Conservation (phyloP, 257 asterid genomes). For the Penstemon newberryi region DNA sequence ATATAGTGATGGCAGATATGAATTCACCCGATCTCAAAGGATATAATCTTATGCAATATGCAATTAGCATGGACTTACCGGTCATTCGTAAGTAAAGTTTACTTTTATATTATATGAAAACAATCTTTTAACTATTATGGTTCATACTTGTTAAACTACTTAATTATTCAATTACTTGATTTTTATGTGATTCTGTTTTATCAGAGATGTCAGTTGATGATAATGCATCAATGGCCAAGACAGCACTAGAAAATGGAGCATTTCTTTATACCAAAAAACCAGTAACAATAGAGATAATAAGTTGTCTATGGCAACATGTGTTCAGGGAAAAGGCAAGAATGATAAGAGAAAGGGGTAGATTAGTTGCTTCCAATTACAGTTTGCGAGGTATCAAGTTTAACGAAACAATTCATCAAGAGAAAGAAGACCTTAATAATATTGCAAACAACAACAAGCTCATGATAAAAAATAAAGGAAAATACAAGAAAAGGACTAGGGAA, state of each 20-base stretch:
- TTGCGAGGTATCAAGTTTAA: slow-evolving; percentile 22
- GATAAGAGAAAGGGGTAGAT: slow-evolving; percentile 18
- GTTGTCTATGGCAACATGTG: slow-evolving; percentile 48
- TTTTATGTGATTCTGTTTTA: background rate
- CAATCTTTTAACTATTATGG: background rate
- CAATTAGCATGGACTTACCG: slow-evolving; percentile 36
- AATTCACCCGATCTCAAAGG: slow-evolving; percentile 47
- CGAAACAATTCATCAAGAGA: background rate
- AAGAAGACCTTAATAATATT: slow-evolving; percentile 1
- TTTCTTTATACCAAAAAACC: slow-evolving; percentile 40
- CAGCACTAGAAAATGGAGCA: slow-evolving; percentile 40
- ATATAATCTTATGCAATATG: slow-evolving; percentile 38
- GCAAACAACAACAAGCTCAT: background rate
- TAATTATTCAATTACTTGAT: background rate
- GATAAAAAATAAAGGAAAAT: slow-evolving; percentile 25
- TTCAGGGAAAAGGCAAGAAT: slow-evolving; percentile 28
- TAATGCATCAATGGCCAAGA: slow-evolving; percentile 28
- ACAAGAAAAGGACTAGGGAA: slow-evolving; percentile 1
- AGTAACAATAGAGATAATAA: slow-evolving; percentile 23
- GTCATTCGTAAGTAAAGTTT: slow-evolving; percentile 33
- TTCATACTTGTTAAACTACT: background rate
- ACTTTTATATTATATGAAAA: background rate
- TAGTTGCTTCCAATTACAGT: background rate
- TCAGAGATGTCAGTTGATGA: slow-evolving; percentile 39
- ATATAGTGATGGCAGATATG: slow-evolving; percentile 39